Conservation (phyloP, 805 yeast genomes). For the Barnettozyma sucrosica region DNA sequence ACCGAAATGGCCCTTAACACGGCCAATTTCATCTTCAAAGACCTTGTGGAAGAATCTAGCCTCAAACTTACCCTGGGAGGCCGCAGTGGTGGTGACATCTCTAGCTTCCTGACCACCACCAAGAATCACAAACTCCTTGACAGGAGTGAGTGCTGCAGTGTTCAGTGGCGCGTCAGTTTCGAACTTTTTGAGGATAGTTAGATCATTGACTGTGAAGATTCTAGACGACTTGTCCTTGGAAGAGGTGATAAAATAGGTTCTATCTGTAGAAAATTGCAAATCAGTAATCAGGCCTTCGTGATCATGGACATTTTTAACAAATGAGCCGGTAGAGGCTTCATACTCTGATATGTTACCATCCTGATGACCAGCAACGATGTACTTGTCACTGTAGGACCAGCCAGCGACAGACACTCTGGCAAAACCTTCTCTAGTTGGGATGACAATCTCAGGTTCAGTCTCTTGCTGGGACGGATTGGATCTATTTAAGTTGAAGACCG, state of each 20-base stretch:
- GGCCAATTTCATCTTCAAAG: conserved; percentile 92
- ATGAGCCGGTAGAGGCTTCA: conserved; percentile 70
- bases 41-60: conserved; percentile 94
- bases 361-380: conserved; percentile 80
- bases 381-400: conserved; percentile 73
- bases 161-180: conserved; percentile 91
- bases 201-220: conserved; percentile 70
- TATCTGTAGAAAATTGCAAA: conserved; percentile 82
- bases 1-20: conserved; percentile 98
- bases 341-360: conserved; percentile 82
- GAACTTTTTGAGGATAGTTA: conserved; percentile 66
- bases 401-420: conserved; percentile 76
- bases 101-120: conserved; percentile 99
- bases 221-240: conserved; percentile 87
- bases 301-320: conserved; percentile 48
- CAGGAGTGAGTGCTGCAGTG: conserved; percentile 90
- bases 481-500: conserved; percentile 56
- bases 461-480: conserved; percentile 42
- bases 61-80: conserved; percentile 93
- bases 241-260: conserved; percentile 84
- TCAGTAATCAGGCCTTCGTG: conserved; percentile 84
- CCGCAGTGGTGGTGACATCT: conserved; percentile 95
- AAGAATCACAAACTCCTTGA: conserved; percentile 83
- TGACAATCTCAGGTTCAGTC: conserved; percentile 51
- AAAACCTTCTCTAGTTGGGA: conserved; percentile 53